These are phyloP conservation scores for Fragaria nilgerrensis DNA, from an alignment of 306 rosid species.

Conservation along the genomic window DNA sequence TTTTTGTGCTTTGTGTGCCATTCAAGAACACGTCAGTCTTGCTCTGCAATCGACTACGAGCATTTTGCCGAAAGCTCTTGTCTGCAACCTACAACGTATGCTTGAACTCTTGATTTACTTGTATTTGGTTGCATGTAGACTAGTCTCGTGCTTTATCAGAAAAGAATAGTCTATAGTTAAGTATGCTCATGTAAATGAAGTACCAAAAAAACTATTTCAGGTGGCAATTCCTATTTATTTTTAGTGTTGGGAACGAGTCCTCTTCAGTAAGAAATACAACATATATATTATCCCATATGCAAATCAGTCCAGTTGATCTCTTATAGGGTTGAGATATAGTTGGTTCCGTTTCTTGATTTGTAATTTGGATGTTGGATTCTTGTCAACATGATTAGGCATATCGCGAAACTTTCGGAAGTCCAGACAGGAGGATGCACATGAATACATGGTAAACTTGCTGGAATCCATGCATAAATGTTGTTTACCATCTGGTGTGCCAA, in stretches of 20 bases:
- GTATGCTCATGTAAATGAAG: background rate
- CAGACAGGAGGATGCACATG: conserved; percentile 99
- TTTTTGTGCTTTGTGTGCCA: conserved; percentile 95
- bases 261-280: background rate
- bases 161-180: background rate
- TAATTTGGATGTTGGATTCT: conserved; percentile 37
- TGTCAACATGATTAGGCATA: conserved; percentile 67
- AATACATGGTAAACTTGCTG: conserved; percentile 97
- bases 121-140: background rate
- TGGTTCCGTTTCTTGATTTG: background rate
- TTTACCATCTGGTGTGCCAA: conserved; percentile 88
- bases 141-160: background rate
- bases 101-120: conserved; percentile 31
- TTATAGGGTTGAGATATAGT: background rate
- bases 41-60: conserved; percentile 83
- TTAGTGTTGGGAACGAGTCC: background rate
- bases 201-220: background rate
- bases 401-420: conserved; percentile 80
- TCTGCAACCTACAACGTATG: conserved; percentile 83
- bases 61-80: conserved; percentile 75
- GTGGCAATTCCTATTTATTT: background rate
- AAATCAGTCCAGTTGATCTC: background rate
- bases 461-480: conserved; percentile 98
- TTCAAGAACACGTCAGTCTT: conserved; percentile 90
- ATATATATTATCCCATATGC: background rate